Base-by-base conservation (phyloP, 2,329 filamentous ascomycete species). In the Cercospora sesami region DNA sequence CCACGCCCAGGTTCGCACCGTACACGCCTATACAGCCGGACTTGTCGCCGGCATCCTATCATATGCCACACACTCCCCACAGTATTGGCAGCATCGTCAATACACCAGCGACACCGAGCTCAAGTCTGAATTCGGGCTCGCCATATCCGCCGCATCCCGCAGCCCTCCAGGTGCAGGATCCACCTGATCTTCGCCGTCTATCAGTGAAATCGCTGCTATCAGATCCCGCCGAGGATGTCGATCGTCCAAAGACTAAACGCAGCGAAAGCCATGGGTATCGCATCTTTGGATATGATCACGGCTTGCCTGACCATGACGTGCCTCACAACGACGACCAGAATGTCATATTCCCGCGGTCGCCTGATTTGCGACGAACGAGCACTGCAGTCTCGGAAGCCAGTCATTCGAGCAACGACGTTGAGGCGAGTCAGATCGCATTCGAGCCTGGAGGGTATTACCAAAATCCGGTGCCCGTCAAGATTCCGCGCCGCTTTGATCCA, bases 261-360 rank as follows among this genome's bases (percentile, higher is more conserved):
- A 23, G 57, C 1, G 69, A 73, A 23, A 73, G 68, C 61, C 65
- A 70, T 26, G 65, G 71, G 16, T 71, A 75, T 39, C 69, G 72
- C 18, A 86, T 84, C 53, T 93, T 91, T 76, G 91, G 92, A 5
- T 86, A 91, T 68, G 92, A 94, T 75, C 83, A 87, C 65, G 92
- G 91, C 0, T 83, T 88, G 68, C 85, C 85, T 9, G 91, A 94
- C 78, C 80, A 87, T 21, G 91, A 94, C 73, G 80, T 91, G 1
- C 87, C 87, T 30, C 86, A 85, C 61, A 94, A 94, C 73, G 87
- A 93, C 74, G 91, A 94, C 72, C 79, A 81, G 31, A 86, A 86
- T 60, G 90, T 91, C 16, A 89, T 94, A 45, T 61, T 73, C 9
- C 76, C 76, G 2, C 68, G 68, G 16, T 78, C 76, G 6, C 75